phyloP scores from a whole-genome alignment of 352 stramenopile species.

The Thalassiosira ordinaria region DNA sequence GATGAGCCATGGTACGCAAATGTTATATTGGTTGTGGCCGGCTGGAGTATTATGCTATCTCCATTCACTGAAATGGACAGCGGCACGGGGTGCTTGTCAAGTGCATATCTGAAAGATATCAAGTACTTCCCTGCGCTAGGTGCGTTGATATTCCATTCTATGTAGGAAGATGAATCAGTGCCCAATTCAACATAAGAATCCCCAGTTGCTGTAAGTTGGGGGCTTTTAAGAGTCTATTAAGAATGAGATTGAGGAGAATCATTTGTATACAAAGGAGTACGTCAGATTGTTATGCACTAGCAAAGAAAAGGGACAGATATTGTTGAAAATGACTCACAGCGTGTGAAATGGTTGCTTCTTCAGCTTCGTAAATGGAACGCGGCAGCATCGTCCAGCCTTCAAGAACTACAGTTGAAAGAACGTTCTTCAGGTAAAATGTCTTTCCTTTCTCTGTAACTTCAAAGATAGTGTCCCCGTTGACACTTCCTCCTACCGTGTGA shows the following conservation, averaged over 20 bases:
- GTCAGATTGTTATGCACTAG: no score
- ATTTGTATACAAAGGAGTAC: background rate
- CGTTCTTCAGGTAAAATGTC: slow-evolving; percentile 63
- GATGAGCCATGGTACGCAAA: background rate
- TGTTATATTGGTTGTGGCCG: background rate
- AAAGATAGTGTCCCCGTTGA: slow-evolving; percentile 56
- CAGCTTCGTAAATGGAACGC: slow-evolving; percentile 56
- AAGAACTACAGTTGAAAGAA: slow-evolving; percentile 49
- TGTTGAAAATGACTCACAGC: no score
- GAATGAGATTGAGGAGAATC: background rate
- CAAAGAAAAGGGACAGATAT: background rate
- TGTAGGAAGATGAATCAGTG: no score
- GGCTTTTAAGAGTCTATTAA: slow-evolving; percentile 15
- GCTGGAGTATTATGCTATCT: no score
- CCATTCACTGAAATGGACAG: no score
- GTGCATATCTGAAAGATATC: slow-evolving; percentile 58
- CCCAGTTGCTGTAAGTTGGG: slow-evolving; percentile 22
- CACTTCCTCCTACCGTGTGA: slow-evolving; percentile 24
- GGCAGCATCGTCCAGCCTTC: slow-evolving; percentile 51
- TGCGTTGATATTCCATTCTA: slow-evolving; percentile 48
- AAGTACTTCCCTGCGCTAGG: slow-evolving; percentile 32
- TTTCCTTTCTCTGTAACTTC: slow-evolving; percentile 60
- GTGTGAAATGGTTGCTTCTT: slow-evolving; percentile 44
- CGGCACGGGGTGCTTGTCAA: slow-evolving; percentile 24
- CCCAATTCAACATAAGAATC: slow-evolving; percentile 22